Base-by-base conservation (phyloP, 768 basidiomycete genomes). In the Harrya chromipes region DNA sequence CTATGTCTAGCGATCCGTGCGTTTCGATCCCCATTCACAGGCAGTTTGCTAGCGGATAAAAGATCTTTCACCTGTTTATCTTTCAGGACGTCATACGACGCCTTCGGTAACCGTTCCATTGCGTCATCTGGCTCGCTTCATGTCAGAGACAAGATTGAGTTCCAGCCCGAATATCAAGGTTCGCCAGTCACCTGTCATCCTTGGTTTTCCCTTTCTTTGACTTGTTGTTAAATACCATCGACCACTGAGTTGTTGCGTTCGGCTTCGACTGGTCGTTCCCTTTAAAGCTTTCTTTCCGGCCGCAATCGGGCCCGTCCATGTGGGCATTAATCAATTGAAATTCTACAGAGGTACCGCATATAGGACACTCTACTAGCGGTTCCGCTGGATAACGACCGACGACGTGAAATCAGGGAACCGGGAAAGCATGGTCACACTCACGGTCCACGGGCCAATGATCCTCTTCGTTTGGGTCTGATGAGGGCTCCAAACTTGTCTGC, bases 71-170 rank as follows among this genome's bases (percentile, higher is more conserved):
- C 59, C 34, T 77, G 73, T 58, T 73, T 78, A 43, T 84, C 83
- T 58, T 81, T 86, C 42, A 87, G 65, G 11, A 80, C 78, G 12
- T 74, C 74, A 56, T 89, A 89, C 1, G 84, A 78, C 20, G 77
- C 76, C 56, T 85, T 85, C 4, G 87, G 84, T 35, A 88, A 67
- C 1, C 74, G 78, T 35, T 64, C 67, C 36, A 71, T 56, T 3
- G 71, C 62, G 24, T 72, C 74, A 40, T 74, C 73, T 50, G 53
- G 23, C 37, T 48, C 53, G 17, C 57, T 50, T 55, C 37, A 56
- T 44, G 49, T 58, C 47, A 60, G 57, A 49, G 44, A 45, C 36
- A 58, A 41, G 26, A 56, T 51, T 57, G 49, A 61, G 56, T 36
- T 31, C 40, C 16, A 14, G 20, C 24, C 34, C 17, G 4, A 40